phyloP scores from a whole-genome alignment of 2,329 filamentous ascomycete genomes.

The Xylaria sp. region DNA sequence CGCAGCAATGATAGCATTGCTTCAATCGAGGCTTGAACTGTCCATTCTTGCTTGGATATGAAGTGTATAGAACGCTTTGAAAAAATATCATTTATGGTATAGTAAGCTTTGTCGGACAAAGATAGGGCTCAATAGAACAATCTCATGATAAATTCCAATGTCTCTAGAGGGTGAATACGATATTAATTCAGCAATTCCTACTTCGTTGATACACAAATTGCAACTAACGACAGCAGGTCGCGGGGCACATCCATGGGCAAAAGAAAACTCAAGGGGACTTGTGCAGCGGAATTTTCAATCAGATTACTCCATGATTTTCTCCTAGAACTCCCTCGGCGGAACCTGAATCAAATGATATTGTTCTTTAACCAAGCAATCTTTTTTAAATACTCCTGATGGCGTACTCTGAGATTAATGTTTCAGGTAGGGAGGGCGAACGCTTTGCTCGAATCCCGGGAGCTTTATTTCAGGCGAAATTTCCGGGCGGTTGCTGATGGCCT shows the following conservation, averaged over 20 bases:
- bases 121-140: neutral
- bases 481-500: conserved; percentile 39
- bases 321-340: conserved; percentile 16
- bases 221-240: conserved; percentile 3
- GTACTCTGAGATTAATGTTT: conserved; percentile 26
- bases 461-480: conserved; percentile 30
- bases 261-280: conserved; percentile 19
- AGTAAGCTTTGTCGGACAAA: neutral
- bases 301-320: conserved; percentile 20
- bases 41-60: neutral
- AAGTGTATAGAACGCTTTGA: neutral
- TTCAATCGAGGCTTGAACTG: too few species aligned
- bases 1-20: too few species aligned
- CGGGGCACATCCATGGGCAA: neutral
- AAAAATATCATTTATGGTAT: neutral
- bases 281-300: conserved; percentile 14
- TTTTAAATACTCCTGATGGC: conserved; percentile 14
- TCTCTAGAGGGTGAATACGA: neutral
- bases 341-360: conserved; percentile 23
- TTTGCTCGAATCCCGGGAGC: conserved; percentile 37
- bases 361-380: conserved; percentile 26
- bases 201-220: conserved; percentile 14
- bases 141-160: neutral
- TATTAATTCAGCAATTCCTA: neutral
- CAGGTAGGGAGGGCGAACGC: conserved; percentile 25